Evolutionary conservation across 1,139 yeast species (phyloP).

Genomic region (Saccharomyces hybrid): DNA sequence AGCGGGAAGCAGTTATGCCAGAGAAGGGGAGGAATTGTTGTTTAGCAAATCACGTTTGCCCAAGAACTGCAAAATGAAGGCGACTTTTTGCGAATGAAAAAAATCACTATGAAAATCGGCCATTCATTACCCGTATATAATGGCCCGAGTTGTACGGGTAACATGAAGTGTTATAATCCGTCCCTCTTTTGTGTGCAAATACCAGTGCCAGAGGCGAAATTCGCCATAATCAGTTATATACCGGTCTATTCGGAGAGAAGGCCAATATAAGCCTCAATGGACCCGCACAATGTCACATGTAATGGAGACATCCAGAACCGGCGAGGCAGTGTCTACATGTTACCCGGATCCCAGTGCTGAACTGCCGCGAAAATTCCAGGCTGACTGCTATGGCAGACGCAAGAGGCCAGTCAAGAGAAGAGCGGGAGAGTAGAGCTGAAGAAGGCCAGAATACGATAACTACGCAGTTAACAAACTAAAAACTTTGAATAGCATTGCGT

Average conservation of each 20-base stretch:
- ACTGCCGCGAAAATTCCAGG: background rate
- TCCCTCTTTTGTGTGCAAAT: background rate
- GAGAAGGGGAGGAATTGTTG: background rate
- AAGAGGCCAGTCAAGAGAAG: background rate
- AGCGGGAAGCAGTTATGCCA: background rate
- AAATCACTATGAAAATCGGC: background rate
- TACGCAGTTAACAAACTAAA: background rate
- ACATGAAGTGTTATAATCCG: background rate
- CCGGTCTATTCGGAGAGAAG: too few species aligned
- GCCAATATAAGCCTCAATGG: too few species aligned
- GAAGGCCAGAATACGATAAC: background rate
- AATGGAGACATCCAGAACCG: background rate
- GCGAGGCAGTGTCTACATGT: background rate
- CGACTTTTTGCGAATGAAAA: slow-evolving; percentile 1
- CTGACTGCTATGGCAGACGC: background rate
- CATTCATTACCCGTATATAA: background rate
- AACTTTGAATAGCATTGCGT: background rate
- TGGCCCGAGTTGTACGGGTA: background rate
- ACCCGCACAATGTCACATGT: background rate
- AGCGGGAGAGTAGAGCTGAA: background rate
- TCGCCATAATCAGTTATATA: too few species aligned
- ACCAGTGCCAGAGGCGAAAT: background rate
- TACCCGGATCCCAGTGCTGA: background rate
- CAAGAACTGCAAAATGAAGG: background rate
- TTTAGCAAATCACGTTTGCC: background rate